These are phyloP conservation scores for Erodium maritimum DNA, from an alignment of 345 rosid genomes.

Conservation along the genomic window DNA sequence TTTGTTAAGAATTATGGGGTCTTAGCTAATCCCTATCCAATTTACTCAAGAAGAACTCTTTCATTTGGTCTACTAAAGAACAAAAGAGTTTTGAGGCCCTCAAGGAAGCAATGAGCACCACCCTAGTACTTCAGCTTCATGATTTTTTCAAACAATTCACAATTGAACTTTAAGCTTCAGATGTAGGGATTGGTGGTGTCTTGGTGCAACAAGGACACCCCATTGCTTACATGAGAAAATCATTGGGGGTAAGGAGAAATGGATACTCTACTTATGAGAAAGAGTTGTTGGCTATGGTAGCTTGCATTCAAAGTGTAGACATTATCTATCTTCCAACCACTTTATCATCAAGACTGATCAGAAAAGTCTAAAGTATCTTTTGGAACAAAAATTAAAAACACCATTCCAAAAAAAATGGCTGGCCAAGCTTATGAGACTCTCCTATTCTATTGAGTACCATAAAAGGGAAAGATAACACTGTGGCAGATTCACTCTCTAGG, in stretches of 20 bases:
- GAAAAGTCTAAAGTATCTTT: neutral
- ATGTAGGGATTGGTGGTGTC: neutral
- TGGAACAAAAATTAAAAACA: neutral
- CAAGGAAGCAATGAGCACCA: neutral
- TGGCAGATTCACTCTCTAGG: neutral
- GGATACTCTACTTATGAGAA: neutral
- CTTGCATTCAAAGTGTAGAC: neutral
- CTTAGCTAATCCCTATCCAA: neutral
- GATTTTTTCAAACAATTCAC: neutral
- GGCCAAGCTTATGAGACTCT: neutral
- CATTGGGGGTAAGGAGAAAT: neutral
- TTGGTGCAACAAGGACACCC: neutral
- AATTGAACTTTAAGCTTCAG: neutral
- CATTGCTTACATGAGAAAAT: neutral
- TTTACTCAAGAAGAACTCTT: neutral
- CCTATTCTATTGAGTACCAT: neutral
- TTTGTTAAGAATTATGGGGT: neutral
- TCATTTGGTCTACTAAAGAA: neutral
- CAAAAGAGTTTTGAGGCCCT: neutral
- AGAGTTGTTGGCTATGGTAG: neutral
- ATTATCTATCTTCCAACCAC: no score
- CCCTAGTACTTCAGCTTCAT: constrained; percentile 1
- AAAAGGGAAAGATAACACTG: neutral
- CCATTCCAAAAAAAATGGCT: neutral
- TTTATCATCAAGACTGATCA: neutral